phyloP scores from a whole-genome alignment of 257 asterid species.

The Solanum dulcamara region DNA sequence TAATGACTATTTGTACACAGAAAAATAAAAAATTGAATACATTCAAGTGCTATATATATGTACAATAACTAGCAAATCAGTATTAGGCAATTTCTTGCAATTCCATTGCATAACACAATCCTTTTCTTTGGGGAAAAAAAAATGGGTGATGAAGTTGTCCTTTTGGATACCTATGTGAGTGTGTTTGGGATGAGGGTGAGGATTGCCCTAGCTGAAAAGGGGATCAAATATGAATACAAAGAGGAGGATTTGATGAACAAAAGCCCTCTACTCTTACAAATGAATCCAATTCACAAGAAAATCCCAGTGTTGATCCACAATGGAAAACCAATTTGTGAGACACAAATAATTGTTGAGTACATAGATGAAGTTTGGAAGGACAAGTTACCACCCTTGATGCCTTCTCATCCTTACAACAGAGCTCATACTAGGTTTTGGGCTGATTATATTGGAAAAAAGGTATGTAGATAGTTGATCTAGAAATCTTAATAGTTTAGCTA shows the following conservation, averaged over 20 bases:
- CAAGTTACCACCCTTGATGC: slow-evolving; percentile 2
- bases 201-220: slow-evolving; percentile 19
- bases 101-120: background rate
- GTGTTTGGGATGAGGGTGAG: slow-evolving; percentile 20
- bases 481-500: no score
- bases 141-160: slow-evolving; percentile 7
- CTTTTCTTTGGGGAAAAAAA: no score
- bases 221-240: slow-evolving; percentile 3
- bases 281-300: slow-evolving; percentile 25
- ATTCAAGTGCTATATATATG: background rate
- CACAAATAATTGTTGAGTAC: slow-evolving; percentile 13
- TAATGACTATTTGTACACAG: background rate
- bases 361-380: slow-evolving; percentile 26
- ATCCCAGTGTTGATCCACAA: slow-evolving; percentile 28
- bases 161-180: slow-evolving; percentile 11
- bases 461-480: background rate
- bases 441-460: slow-evolving; percentile 20
- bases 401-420: slow-evolving; percentile 18
- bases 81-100: no score
- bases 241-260: slow-evolving; percentile 5
- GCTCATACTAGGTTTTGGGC: slow-evolving; percentile 31
- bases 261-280: slow-evolving; percentile 13
- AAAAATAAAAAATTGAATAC: background rate
- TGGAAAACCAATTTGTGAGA: slow-evolving; percentile 11
- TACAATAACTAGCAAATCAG: background rate